Conservation (phyloP, 495 filamentous ascomycete species). For the Penicillium turbatum region DNA sequence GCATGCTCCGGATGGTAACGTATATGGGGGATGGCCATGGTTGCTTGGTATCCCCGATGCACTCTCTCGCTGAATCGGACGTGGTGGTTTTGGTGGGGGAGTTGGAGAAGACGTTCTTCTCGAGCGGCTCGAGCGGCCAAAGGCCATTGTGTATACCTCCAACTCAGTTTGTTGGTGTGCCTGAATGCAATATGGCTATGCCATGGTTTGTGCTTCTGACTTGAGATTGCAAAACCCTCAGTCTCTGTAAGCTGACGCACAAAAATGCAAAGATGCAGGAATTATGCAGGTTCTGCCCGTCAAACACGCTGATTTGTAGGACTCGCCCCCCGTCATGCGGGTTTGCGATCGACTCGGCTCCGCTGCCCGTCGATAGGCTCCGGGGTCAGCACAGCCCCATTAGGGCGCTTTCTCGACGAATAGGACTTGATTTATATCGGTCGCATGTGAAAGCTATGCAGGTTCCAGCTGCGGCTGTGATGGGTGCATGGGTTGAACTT, state of each 20-base stretch:
- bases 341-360: not conserved
- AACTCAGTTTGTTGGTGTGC: not conserved
- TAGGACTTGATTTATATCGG: not conserved
- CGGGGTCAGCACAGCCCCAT: slow-evolving; percentile 2
- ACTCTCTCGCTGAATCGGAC: not conserved
- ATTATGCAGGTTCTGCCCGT: not conserved
- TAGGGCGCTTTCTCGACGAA: not conserved
- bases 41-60: not conserved
- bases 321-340: not conserved
- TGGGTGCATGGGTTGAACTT: not conserved
- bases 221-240: not conserved
- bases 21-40: not conserved
- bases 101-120: not conserved
- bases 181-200: not conserved
- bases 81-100: slow-evolving; percentile 5
- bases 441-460: not conserved
- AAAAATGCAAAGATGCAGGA: not conserved
- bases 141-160: not conserved
- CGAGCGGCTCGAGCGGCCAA: not conserved
- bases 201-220: not conserved
- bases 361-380: not conserved
- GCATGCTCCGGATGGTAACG: not conserved
- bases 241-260: not conserved
- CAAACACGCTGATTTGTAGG: not conserved
- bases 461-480: not conserved